These are phyloP conservation scores for Lentinula boryana DNA, from an alignment of 768 basidiomycete species.

Conservation along the genomic window DNA sequence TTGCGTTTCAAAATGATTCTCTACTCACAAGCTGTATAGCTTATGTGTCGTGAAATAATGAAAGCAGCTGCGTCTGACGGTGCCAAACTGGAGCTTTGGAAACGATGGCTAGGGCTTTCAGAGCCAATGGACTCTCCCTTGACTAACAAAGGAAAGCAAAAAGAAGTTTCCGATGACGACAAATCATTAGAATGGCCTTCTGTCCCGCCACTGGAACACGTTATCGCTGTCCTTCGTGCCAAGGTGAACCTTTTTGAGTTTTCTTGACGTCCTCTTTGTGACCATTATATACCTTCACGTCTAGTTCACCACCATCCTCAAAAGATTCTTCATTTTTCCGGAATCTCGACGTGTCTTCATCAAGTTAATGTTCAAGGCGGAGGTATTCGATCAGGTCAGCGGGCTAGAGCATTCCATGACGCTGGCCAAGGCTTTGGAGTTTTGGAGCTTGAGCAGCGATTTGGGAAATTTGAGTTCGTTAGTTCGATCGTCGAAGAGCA, in stretches of 20 bases:
- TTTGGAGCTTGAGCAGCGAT: slow-evolving; percentile 3
- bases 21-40: not conserved
- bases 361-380: slow-evolving; percentile 43
- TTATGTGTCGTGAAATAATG: slow-evolving; percentile 45
- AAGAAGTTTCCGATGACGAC: slow-evolving; percentile 18
- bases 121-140: not conserved
- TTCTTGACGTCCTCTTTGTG: not conserved
- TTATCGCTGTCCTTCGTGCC: slow-evolving; percentile 45
- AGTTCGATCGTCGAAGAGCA: not conserved
- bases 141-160: not conserved
- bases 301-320: slow-evolving; percentile 29
- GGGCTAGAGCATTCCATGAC: not conserved
- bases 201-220: slow-evolving; percentile 30
- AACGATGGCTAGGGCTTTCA: slow-evolving; percentile 54
- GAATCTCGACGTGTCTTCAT: slow-evolving; percentile 68
- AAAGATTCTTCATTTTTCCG: slow-evolving; percentile 58
- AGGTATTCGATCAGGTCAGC: slow-evolving; percentile 23
- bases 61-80: slow-evolving; percentile 57
- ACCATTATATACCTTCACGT: slow-evolving; percentile 7
- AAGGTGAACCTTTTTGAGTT: slow-evolving; percentile 44
- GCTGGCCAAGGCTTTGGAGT: not conserved
- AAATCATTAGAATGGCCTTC: slow-evolving; percentile 16
- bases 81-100: slow-evolving; percentile 72
- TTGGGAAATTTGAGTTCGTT: not conserved
- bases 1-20: too few species aligned